Percentiles rank a stretch among this genome's conserved stretches.
Evolutionary conservation across 768 basidiomycete genomes (phyloP).

Genomic region (Hortiboletus campestris): DNA sequence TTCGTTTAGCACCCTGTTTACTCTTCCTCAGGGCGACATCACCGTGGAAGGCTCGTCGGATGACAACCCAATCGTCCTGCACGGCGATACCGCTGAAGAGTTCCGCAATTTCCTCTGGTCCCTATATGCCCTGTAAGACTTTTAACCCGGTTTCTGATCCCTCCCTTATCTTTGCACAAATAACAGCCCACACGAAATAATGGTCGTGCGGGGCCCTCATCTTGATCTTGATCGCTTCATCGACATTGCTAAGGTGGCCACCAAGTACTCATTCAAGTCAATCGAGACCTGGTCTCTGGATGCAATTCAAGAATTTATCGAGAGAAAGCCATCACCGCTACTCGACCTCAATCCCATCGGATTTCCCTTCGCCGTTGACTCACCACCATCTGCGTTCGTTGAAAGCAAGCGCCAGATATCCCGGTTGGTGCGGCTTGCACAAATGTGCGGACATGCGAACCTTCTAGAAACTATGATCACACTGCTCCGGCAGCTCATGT

Average conservation of each 20-base stretch:
- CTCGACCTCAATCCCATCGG: constrained; percentile 40
- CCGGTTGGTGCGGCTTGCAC: constrained; percentile 63
- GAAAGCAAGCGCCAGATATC: constrained; percentile 49
- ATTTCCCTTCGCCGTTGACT: constrained; percentile 20
- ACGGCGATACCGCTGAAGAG: constrained; percentile 61
- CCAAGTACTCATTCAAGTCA: constrained; percentile 75
- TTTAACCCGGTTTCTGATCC: not conserved
- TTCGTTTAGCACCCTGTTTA: constrained; percentile 65
- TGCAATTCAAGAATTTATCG: constrained; percentile 67
- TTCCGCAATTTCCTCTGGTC: constrained; percentile 76
- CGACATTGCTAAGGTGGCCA: constrained; percentile 62
- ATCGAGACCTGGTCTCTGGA: constrained; percentile 75
- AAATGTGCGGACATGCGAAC: constrained; percentile 60
- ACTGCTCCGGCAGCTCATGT: constrained; percentile 61
- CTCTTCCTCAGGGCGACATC: constrained; percentile 56
- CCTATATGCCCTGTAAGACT: constrained; percentile 67
- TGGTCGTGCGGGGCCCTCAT: constrained; percentile 42
- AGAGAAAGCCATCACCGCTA: constrained; percentile 54
- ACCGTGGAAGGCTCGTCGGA: constrained; percentile 60
- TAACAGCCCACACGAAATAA: constrained; percentile 60
- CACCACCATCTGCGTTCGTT: constrained; percentile 36
- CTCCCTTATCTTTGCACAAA: constrained; percentile 1
- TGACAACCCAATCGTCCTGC: constrained; percentile 59
- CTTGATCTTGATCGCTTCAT: constrained; percentile 55
- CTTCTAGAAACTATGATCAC: constrained; percentile 60